Conservation (phyloP, 805 yeast genomes). For the Wickerhamomyces tratensis region DNA sequence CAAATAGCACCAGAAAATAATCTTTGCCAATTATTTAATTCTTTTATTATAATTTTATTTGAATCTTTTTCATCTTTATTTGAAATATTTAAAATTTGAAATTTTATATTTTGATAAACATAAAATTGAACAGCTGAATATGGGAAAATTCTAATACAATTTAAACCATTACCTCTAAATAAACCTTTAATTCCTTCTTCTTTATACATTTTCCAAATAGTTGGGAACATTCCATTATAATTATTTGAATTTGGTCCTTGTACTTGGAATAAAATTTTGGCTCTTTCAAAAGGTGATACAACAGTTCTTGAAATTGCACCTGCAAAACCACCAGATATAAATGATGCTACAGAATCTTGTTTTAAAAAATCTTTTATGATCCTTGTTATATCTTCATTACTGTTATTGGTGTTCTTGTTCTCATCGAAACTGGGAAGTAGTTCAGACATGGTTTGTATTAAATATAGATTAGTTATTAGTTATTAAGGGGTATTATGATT, state of each 20-base stretch:
- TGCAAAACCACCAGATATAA: conserved; percentile 66
- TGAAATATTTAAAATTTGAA: conserved; percentile 20
- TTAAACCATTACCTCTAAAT: conserved; percentile 84
- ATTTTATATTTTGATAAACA: conserved; percentile 60
- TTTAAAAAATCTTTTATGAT: conserved; percentile 15
- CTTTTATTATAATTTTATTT: conserved; percentile 16
- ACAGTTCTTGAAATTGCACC: conserved; percentile 84
- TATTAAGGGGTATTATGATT: neutral
- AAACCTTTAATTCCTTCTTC: conserved; percentile 92
- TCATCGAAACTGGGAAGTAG: neutral
- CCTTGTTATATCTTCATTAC: neutral
- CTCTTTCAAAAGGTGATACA: conserved; percentile 92
- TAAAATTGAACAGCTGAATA: conserved; percentile 92
- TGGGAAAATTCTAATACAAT: conserved; percentile 86
- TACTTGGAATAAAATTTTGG: conserved; percentile 83
- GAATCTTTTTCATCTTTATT: conserved; percentile 9
- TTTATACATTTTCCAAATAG: conserved; percentile 67
- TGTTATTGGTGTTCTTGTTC: neutral
- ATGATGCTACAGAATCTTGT: conserved; percentile 49
- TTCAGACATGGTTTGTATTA: neutral
- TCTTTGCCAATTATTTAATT: conserved; percentile 47
- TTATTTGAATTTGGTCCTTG: conserved; percentile 46
- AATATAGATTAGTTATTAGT: neutral
- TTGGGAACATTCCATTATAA: conserved; percentile 63
- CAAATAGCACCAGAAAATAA: conserved; percentile 72